These are phyloP conservation scores for Fonsecaea erecta DNA, from an alignment of 2,329 filamentous ascomycete species.

Conservation along the genomic window DNA sequence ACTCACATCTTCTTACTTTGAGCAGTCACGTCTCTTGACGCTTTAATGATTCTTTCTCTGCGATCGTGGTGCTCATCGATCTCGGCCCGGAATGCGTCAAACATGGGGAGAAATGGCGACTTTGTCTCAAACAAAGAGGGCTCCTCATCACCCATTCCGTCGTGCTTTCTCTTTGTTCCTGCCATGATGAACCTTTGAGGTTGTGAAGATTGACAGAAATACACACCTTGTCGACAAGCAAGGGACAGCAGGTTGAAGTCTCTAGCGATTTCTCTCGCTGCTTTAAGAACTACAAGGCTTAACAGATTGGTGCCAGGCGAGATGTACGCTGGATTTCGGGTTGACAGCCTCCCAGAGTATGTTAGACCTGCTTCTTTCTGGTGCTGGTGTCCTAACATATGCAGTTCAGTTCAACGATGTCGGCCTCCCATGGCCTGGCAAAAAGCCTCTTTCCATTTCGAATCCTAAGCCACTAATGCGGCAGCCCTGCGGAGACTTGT, in stretches of 20 bases:
- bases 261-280: not conserved
- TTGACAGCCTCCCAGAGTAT: not conserved
- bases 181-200: slow-evolving; percentile 31
- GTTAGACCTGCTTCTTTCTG: not conserved
- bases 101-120: slow-evolving; percentile 68
- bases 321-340: not conserved
- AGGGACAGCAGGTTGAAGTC: not conserved
- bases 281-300: not conserved
- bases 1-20: slow-evolving; percentile 94
- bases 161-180: slow-evolving; percentile 34
- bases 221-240: slow-evolving; percentile 4
- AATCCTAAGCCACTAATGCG: not conserved
- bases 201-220: not conserved
- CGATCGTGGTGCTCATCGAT: slow-evolving; percentile 94
- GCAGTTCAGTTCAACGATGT: too few relatives aligned
- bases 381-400: not conserved
- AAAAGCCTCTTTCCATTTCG: not conserved
- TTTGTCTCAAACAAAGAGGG: slow-evolving; percentile 29
- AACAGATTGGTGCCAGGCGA: not conserved
- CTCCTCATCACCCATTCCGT: slow-evolving; percentile 28
- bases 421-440: not conserved
- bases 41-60: slow-evolving; percentile 86
- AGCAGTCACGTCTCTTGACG: slow-evolving; percentile 88
- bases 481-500: not conserved
- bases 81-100: slow-evolving; percentile 82